Evolutionary conservation across 2,329 filamentous ascomycete species (phyloP), one percentile per base, ranked within the genome.

Genomic region (Endothia cerciana): DNA sequence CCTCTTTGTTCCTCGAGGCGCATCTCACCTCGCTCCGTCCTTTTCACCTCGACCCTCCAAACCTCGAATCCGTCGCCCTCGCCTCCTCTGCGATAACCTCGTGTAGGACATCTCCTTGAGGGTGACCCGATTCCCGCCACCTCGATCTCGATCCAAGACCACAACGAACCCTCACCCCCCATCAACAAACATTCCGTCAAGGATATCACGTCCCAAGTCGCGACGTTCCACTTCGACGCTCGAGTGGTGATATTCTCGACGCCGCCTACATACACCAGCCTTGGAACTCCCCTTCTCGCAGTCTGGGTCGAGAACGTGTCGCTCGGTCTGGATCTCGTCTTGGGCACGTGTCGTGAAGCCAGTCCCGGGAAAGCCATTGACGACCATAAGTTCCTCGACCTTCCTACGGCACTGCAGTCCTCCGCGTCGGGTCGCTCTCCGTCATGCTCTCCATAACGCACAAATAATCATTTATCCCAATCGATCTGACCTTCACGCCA

Each of bases 381-480:
- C 62, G 49, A 62, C 65, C 49, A 67, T 61, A 65, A 68, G 57
- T 59, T 60, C 55, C 22, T 55, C 47, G 62, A 22, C 66, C 40
- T 30, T 67, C 56, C 63, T 49, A 47, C 68, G 65, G 69, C 70
- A 69, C 69, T 36, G 33, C 61, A 57, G 59, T 56, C 65, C 53
- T 60, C 47, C 28, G 47, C 80, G 77, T 81, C 77, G 73, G 74
- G 71, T 73, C 77, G 77, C 79, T 80, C 83, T 81, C 80, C 83
- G 85, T 85, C 83, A 88, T 88, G 85, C 83, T 80, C 79, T 77
- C 81, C 82, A 81, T 78, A 81, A 77, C 77, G 76, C 78, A 77
- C 77, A 81, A 76, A 78, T 87, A 85, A 83, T 77, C 33, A 73
- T 76, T 74, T 74, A 73, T 76, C 76, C 74, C 77, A 78, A 74